Conservation (phyloP, 352 stramenopile genomes). For the Phytophthora chlamydospora region DNA sequence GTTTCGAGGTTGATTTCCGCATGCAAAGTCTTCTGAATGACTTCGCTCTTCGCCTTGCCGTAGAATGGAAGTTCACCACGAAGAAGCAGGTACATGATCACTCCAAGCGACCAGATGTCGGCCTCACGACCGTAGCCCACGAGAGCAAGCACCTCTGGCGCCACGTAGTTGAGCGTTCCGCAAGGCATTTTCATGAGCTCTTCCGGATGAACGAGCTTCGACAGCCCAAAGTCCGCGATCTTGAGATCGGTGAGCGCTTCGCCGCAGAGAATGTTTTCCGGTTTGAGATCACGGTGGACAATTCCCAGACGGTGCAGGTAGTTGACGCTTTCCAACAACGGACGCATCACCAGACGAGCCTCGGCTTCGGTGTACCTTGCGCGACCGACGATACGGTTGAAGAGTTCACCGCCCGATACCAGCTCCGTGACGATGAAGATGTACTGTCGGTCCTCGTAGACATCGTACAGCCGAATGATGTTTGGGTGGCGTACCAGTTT, state of each 20-base stretch:
- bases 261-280: constrained; percentile 90
- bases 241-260: constrained; percentile 89
- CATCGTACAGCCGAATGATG: constrained; percentile 87
- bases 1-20: constrained; percentile 83
- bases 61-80: constrained; percentile 92
- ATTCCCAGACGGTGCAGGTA: constrained; percentile 94
- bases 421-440: constrained; percentile 99
- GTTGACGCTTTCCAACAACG: constrained; percentile 88
- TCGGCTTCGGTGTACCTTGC: constrained; percentile 90
- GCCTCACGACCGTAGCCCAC: constrained; percentile 90
- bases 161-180: constrained; percentile 94
- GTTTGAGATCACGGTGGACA: constrained; percentile 90
- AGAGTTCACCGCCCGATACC: constrained; percentile 95
- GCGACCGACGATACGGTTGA: constrained; percentile 95
- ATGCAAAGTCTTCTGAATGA: constrained; percentile 93
- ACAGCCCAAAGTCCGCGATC: constrained; percentile 94
- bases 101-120: constrained; percentile 93
- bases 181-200: constrained; percentile 95
- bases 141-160: constrained; percentile 90
- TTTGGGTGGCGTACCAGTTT: constrained; percentile 92
- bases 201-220: constrained; percentile 91
- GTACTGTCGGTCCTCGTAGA: constrained; percentile 93
- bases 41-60: constrained; percentile 90
- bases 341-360: constrained; percentile 86
- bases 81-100: constrained; percentile 94